Percentiles rank a stretch among this genome's conserved stretches.
These are phyloP conservation scores for Eragrostis tef DNA, from an alignment of 202 grass and related monocot species.

Conservation along the genomic window DNA sequence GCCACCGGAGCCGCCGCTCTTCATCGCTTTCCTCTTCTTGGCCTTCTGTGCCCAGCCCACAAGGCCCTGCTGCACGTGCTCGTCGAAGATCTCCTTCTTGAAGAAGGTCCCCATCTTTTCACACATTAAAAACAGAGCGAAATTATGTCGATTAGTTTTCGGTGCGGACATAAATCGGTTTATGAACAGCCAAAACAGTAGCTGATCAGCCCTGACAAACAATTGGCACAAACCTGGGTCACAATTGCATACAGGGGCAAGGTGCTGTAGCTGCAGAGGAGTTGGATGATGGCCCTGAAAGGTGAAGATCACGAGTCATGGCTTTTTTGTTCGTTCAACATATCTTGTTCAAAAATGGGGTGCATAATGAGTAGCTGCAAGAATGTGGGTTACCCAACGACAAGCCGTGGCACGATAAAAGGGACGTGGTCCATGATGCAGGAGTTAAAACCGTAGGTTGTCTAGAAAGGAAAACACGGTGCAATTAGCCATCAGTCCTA, in stretches of 20 bases:
- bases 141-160: not conserved
- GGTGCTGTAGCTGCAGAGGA: constrained; percentile 95
- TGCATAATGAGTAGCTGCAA: not conserved
- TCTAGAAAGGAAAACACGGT: constrained; percentile 44
- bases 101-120: constrained; percentile 84
- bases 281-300: constrained; percentile 72
- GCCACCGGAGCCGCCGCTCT: not conserved
- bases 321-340: not conserved
- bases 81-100: constrained; percentile 83
- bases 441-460: constrained; percentile 78
- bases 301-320: not conserved
- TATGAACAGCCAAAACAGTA: not conserved
- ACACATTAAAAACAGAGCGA: not conserved
- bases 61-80: constrained; percentile 72
- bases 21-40: constrained; percentile 58
- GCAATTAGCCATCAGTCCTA: not conserved
- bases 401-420: constrained; percentile 78
- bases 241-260: constrained; percentile 90
- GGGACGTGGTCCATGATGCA: constrained; percentile 85
- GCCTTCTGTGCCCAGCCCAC: constrained; percentile 73
- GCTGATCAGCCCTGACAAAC: not conserved
- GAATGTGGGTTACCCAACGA: constrained; percentile 58
- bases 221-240: constrained; percentile 64
- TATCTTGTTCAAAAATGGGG: not conserved
- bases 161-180: not conserved